Conservation (phyloP, 257 asterid species). For the Perilla frutescens region DNA sequence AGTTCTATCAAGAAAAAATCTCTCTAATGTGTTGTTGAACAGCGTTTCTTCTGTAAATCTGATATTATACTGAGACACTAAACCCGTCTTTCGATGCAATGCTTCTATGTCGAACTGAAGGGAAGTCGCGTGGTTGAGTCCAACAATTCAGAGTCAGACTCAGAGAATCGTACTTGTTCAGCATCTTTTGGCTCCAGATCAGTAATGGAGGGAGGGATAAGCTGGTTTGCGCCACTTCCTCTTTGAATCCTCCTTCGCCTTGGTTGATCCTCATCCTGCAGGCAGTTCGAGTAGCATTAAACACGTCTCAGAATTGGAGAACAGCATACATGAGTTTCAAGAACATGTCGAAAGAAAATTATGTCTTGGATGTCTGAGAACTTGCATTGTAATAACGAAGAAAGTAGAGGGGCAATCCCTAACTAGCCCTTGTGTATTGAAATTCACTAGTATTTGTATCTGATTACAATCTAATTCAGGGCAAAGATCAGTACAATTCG, state of each 20-base stretch:
- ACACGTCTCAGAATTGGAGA: neutral
- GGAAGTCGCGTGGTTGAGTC: neutral
- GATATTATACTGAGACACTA: slow-evolving; percentile 10
- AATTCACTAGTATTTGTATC: too few species aligned
- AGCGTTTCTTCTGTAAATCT: neutral
- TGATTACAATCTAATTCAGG: too few species aligned
- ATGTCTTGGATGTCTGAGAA: neutral
- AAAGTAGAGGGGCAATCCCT: neutral
- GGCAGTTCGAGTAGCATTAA: neutral
- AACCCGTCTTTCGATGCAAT: neutral
- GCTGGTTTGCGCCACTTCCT: slow-evolving; percentile 50
- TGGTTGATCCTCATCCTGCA: slow-evolving; percentile 57
- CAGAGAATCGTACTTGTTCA: slow-evolving; percentile 60
- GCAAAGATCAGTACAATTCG: too few species aligned
- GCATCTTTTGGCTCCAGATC: slow-evolving; percentile 74
- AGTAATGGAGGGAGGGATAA: slow-evolving; percentile 75
- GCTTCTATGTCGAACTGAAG: too few species aligned
- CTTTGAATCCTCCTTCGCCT: slow-evolving; percentile 46
- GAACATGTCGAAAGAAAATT: neutral
- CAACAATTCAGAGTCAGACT: slow-evolving; percentile 68
- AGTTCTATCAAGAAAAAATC: neutral
- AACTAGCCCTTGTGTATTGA: neutral
- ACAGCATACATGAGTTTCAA: neutral
- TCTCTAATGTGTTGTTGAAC: neutral
- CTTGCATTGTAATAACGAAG: neutral